Evolutionary conservation across 2,329 filamentous ascomycete genomes (phyloP), one percentile per base, ranked within the genome.

Genomic region (Acephala macrosclerotiorum): DNA sequence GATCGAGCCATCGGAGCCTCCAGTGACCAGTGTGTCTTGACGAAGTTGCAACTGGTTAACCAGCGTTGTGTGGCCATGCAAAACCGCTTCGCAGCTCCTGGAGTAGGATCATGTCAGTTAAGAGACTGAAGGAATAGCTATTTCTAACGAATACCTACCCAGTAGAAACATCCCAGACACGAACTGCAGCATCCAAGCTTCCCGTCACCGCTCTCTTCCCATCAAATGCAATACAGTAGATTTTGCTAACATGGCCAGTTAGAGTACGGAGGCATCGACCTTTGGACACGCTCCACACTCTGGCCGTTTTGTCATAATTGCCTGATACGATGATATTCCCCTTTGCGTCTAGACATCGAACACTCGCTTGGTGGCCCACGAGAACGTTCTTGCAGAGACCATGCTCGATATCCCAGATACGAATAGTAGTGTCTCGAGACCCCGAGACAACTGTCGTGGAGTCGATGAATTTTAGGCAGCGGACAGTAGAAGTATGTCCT

Each of bases 181-280:
- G 86, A 26, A 98, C 94, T 71, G 93, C 97, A 3, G 94, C 97
- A 79, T 98, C 96, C 68, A 97, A 81, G 77, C 94, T 97, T 59
- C 95, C 95, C 11, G 95, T 98, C 38, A 95, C 94, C 61, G 97
- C 93, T 69, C 93, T 87, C 73, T 90, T 89, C 49, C 94, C 95
- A 76, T 98, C 94, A 79, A 97, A 97, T 0, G 94, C 94, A 75
- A 98, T 96, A 35, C 94, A 95, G 76, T 97, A 97, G 64, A 98
- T 97, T 76, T 97, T 94, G 77, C 93, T 97, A 79, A 97, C 97
- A 79, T 98, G 95, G 0, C 95, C 95, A 58, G 91, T 90, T 56
- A 97, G 83, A 0, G 93, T 97, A 72, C 94, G 90, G 58, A 97
- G 81, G 77, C 94, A 98, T 42, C 38, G 38, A 42, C 38, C 38